Base-by-base conservation (phyloP, 2,329 filamentous ascomycete species). In the Exutisphaerella laricina region DNA sequence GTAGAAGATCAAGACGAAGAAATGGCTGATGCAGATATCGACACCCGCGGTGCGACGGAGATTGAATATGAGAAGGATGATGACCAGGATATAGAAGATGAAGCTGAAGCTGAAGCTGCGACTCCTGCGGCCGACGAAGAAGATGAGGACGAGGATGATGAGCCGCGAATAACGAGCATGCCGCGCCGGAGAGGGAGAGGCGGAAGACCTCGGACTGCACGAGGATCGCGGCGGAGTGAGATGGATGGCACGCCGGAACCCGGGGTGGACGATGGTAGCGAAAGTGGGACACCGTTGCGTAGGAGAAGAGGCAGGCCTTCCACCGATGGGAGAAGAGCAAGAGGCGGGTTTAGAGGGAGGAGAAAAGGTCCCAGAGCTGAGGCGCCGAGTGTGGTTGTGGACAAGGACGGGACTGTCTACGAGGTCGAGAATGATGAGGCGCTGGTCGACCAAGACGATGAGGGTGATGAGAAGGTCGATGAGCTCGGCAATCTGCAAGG, bases 351-450 rank as follows among this genome's bases (percentile, higher is more conserved):
- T 48, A 88, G 88, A 80, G 79, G 86, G 70, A 65, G 86, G 68
- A 55, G 82, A 70, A 82, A 84, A 43, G 82, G 82, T 28, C 78
- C 82, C 4, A 79, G 82, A 10, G 82, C 83, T 28, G 86, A 89
- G 58, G 81, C 86, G 36, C 87, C 82, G 1, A 80, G 88, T 59
- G 85, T 94, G 48, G 81, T 88, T 4, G 84, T 95, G 47, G 92
- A 97, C 66, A 94, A 94, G 60, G 88, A 96, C 58, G 92, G 92
- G 39, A 95, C 88, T 45, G 81, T 88, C 67, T 83, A 90, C 68
- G 85, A 92, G 59, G 90, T 98, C 44, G 76, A 88, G 47, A 78
- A 95, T 60, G 92, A 98, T 58, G 92, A 98, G 69, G 87, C 94
- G 32, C 84, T 84, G 23, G 73, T 98, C 32, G 87, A 89, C 0